Base-by-base conservation (phyloP, 331 rosid genomes). In the Acacia concinna region DNA sequence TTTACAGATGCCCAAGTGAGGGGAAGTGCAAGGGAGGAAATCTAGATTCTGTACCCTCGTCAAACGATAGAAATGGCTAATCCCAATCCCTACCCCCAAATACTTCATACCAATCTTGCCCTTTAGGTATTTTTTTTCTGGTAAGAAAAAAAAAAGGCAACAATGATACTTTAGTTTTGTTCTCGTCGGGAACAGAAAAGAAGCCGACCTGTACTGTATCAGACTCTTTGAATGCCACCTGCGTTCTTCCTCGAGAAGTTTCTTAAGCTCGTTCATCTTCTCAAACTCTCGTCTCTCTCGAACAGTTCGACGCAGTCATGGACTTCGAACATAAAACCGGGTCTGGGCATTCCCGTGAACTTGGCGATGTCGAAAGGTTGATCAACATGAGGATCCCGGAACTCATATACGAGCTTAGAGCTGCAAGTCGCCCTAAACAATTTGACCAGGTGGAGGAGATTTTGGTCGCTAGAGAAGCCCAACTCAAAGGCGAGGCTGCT, bases 401-500 rank as follows among this genome's bases (percentile, higher is more conserved):
- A 21, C 68, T 63, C 41, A 31, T 63, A 8, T 32, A 21, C 3
- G 68, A 14, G 32, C 41, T 63, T 23, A 21, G 68, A 63, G 5
- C 7, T 3, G 40, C 68, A 6, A 63, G 12, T 6, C 38, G 12
- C 7, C 18, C 9, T 7, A 14, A 15, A 31, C 4, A 15, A 5
- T 63, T 5, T 30, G 68, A 63, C 20, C 23, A 31, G 2, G 68
- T 63, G 23, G 68, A 63, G 23, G 4, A 63, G 0, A 35, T 31
- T 6, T 31, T 63, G 41, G 68, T 63, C n/a, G 41, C 68, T 6
- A 63, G 68, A 63, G 68, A 63, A 8, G 14, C 25, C 15, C 43
- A 12, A 13, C 71, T 85, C 76, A 59, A 74, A 30, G 67, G 20
- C 4, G 73, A 78, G 56, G 62, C 64, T 15, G 69, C 74, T n/a